A percentile compares a stretch with the other conserved stretches of the same genome.
Evolutionary conservation across 371 early-diverging fungal genomes (phyloP).

Genomic region (Mucor ambiguus): DNA sequence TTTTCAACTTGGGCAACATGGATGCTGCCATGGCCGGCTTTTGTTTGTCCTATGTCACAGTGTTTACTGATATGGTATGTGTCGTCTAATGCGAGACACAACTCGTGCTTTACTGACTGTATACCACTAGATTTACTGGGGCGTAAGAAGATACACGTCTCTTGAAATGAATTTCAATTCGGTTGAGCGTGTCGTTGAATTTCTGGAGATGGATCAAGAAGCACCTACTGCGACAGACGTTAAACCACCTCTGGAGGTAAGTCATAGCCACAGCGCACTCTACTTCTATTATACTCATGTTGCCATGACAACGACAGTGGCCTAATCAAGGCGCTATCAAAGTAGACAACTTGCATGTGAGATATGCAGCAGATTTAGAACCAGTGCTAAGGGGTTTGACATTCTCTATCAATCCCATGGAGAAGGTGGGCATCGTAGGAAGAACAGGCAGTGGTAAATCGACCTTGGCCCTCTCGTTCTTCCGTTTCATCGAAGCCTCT

Average conservation of each 20-base stretch:
- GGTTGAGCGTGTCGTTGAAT: constrained; percentile 86
- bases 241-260: constrained; percentile 58
- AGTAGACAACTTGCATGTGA: constrained; percentile 56
- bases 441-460: constrained; percentile 82
- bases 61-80: constrained; percentile 55
- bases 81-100: too few species aligned
- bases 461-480: constrained; percentile 72
- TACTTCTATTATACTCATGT: not conserved
- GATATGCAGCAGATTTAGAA: constrained; percentile 62
- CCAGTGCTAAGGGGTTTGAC: constrained; percentile 61
- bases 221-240: constrained; percentile 56
- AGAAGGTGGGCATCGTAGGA: constrained; percentile 70
- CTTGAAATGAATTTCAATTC: constrained; percentile 84
- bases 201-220: constrained; percentile 76
- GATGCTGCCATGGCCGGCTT: constrained; percentile 78
- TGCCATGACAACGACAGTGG: constrained; percentile 43
- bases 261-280: not conserved
- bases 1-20: constrained; percentile 46
- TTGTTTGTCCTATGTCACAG: constrained; percentile 69
- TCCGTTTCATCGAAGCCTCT: constrained; percentile 72
- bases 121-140: constrained; percentile 56
- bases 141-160: constrained; percentile 68
- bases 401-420: constrained; percentile 49
- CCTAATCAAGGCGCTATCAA: constrained; percentile 67
- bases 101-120: not conserved